Evolutionary conservation across 768 basidiomycete species (phyloP).

Genomic region (Lactarius quietus): DNA sequence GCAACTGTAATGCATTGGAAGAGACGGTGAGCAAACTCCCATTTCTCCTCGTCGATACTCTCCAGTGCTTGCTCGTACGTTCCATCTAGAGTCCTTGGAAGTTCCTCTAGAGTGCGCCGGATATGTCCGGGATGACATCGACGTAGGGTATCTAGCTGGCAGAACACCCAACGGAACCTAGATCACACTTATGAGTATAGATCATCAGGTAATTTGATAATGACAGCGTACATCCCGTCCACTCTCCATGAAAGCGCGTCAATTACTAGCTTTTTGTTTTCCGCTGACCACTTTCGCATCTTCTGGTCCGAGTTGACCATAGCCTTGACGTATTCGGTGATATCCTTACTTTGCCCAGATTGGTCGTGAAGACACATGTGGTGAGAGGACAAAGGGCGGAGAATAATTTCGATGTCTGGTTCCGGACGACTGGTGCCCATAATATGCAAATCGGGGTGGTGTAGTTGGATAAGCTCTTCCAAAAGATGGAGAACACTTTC

Average conservation of each 20-base stretch:
- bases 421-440: constrained; percentile 8
- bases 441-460: not conserved
- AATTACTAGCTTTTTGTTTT: not conserved
- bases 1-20: not conserved
- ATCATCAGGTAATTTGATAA: not conserved
- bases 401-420: not conserved
- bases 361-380: not conserved
- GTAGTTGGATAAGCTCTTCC: not conserved
- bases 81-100: constrained; percentile 9
- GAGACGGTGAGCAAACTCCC: not conserved
- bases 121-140: not conserved
- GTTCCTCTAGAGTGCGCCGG: not conserved
- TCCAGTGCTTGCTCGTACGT: constrained; percentile 4
- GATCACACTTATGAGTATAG: not conserved
- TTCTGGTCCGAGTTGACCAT: not conserved
- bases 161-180: constrained; percentile 13
- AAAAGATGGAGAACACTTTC: constrained; percentile 2
- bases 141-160: constrained; percentile 7
- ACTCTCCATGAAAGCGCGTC: constrained; percentile 5
- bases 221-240: constrained; percentile 4
- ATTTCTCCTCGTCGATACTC: not conserved
- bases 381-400: not conserved
- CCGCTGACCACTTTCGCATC: constrained; percentile 1
- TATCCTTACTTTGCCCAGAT: not conserved
- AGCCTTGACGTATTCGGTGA: not conserved